A percentile compares a stretch with the other conserved stretches of the same genome.
These are phyloP conservation scores for Coelastrella sp. DNA, from an alignment of 139 green algal genomes.

Conservation along the genomic window DNA sequence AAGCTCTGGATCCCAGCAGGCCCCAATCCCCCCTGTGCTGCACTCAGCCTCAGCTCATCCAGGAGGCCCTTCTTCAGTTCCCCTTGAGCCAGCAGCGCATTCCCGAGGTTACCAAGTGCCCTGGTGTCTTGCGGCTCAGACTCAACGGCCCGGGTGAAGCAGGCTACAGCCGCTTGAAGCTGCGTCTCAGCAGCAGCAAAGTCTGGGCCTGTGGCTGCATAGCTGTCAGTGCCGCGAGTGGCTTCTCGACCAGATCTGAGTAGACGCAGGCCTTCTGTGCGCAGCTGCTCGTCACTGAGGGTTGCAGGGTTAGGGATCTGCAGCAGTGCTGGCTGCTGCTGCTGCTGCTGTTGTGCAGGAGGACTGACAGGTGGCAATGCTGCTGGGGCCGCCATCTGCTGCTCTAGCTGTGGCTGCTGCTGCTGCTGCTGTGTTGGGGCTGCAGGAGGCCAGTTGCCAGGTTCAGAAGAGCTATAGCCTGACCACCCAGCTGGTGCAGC, in stretches of 20 bases:
- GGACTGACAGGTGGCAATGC: background rate
- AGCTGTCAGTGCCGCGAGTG: constrained; percentile 19
- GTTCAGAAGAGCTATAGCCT: background rate
- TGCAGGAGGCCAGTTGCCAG: background rate
- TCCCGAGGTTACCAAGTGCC: constrained; percentile 50
- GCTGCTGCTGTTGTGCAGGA: constrained; percentile 29
- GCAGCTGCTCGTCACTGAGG: constrained; percentile 10
- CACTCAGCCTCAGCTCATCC: constrained; percentile 27
- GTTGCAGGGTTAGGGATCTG: background rate
- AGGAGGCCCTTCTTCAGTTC: constrained; percentile 43
- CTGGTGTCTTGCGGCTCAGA: constrained; percentile 22
- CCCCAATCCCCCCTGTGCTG: background rate
- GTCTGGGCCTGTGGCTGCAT: constrained; percentile 2
- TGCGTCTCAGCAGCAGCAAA: constrained; percentile 39
- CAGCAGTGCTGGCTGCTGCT: constrained; percentile 19
- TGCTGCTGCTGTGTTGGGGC: constrained; percentile 6
- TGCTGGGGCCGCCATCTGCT: background rate
- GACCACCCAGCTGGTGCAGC: constrained; percentile 6
- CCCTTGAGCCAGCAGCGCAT: constrained; percentile 50
- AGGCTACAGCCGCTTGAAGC: constrained; percentile 39
- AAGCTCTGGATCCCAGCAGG: background rate
- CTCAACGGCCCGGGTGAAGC: constrained; percentile 23
- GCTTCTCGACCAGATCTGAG: constrained; percentile 42
- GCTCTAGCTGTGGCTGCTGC: constrained; percentile 22
- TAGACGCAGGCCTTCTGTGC: constrained; percentile 29